phyloP scores from a whole-genome alignment of 164 flowering plant species.

The Annona squamosa region DNA sequence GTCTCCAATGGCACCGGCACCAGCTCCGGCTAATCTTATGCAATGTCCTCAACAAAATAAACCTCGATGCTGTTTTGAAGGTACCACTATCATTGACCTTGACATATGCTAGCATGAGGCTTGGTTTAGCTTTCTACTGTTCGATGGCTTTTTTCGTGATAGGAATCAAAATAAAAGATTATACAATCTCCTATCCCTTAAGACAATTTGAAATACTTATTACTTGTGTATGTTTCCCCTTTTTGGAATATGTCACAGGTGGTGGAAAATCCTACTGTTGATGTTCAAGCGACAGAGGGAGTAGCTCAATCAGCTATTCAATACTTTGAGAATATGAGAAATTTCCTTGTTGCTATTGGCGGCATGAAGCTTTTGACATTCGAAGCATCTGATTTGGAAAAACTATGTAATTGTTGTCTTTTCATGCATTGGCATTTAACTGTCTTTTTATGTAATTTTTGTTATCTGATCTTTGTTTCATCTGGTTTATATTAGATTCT shows the following conservation, averaged over 20 bases:
- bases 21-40: conserved; percentile 68
- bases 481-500: too few species aligned
- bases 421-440: too few species aligned
- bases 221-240: background rate
- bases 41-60: conserved; percentile 87
- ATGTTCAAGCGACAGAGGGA: conserved; percentile 54
- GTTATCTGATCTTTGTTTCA: too few species aligned
- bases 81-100: conserved; percentile 20
- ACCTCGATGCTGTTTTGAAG: conserved; percentile 80
- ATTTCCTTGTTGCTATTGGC: conserved; percentile 70
- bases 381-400: conserved; percentile 84
- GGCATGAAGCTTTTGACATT: conserved; percentile 74
- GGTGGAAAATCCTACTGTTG: conserved; percentile 62
- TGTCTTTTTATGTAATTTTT: too few species aligned
- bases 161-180: background rate
- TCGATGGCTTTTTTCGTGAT: conserved; percentile 1
- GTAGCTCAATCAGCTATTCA: conserved; percentile 86
- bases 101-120: background rate
- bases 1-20: too few species aligned
- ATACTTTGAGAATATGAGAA: conserved; percentile 88
- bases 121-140: background rate
- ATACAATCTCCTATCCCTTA: background rate
- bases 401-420: conserved; percentile 48
- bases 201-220: background rate
- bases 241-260: conserved; percentile 33